These are phyloP conservation scores for Penicillium sp. DNA, from an alignment of 2,329 filamentous ascomycete species.

Conservation along the genomic window DNA sequence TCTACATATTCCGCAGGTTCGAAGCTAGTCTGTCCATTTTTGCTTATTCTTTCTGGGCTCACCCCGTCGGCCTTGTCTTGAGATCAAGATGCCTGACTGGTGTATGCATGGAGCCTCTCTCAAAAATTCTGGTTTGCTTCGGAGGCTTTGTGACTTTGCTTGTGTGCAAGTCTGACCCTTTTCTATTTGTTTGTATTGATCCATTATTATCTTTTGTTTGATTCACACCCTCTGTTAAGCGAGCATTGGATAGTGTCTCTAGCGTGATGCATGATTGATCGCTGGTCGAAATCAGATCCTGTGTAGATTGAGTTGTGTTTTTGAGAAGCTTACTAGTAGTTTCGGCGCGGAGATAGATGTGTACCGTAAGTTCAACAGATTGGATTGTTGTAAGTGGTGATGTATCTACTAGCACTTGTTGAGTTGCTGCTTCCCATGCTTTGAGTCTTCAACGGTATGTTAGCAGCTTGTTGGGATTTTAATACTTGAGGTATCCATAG, in stretches of 20 bases:
- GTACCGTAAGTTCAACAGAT: background rate
- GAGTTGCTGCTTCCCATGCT: too few species aligned
- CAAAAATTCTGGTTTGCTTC: slow-evolving; percentile 13
- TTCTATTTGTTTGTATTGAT: background rate
- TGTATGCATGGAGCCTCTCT: background rate
- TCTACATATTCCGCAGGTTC: slow-evolving; percentile 36
- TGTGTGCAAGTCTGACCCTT: background rate
- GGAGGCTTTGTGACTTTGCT: slow-evolving; percentile 10
- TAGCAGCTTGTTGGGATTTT: too few species aligned
- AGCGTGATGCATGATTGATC: slow-evolving; percentile 21
- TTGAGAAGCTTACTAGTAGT: background rate
- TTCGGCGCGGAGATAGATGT: background rate
- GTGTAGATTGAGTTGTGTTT: slow-evolving; percentile 10
- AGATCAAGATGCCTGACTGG: background rate
- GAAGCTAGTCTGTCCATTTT: slow-evolving; percentile 33
- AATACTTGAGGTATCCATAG: too few species aligned
- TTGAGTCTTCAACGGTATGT: too few species aligned
- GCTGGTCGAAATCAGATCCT: slow-evolving; percentile 8
- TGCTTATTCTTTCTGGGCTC: background rate
- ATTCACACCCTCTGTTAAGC: slow-evolving; percentile 12
- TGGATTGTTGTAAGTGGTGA: too few species aligned
- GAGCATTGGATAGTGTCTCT: slow-evolving; percentile 21
- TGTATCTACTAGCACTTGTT: too few species aligned
- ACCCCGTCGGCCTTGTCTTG: background rate
- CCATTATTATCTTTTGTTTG: background rate